A percentile compares a stretch with the other conserved stretches of the same genome.
These are phyloP conservation scores for Populus euphratica DNA, from an alignment of 345 rosid species.

Conservation along the genomic window DNA sequence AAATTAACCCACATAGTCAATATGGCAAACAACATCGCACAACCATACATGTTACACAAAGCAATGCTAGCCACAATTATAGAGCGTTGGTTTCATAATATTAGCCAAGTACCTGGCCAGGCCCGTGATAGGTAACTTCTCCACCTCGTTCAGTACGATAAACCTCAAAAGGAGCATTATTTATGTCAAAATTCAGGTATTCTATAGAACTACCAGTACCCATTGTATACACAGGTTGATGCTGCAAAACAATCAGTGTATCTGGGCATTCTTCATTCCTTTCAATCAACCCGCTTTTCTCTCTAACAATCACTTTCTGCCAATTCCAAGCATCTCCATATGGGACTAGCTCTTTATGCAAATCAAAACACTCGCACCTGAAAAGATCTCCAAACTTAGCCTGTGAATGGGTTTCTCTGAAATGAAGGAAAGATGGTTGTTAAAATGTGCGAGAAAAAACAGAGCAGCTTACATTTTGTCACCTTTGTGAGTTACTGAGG, in stretches of 20 bases:
- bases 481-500: slow-evolving; percentile 10
- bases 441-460: neutral
- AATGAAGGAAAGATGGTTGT: neutral
- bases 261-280: slow-evolving; percentile 58
- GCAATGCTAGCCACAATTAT: neutral
- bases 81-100: neutral
- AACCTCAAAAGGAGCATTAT: slow-evolving; percentile 65
- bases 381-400: neutral
- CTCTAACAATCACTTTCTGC: slow-evolving; percentile 55
- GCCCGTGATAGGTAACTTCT: slow-evolving; percentile 89
- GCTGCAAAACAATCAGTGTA: slow-evolving; percentile 63
- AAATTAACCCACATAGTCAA: neutral
- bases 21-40: neutral
- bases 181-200: slow-evolving; percentile 53
- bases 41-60: neutral
- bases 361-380: slow-evolving; percentile 69
- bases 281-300: slow-evolving; percentile 54
- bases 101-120: slow-evolving; percentile 66
- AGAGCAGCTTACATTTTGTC: slow-evolving; percentile 24
- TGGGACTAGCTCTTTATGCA: slow-evolving; percentile 57
- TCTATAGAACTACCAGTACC: slow-evolving; percentile 59
- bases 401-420: neutral
- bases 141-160: slow-evolving; percentile 86
- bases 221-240: slow-evolving; percentile 70
- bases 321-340: slow-evolving; percentile 72